Conservation (phyloP, 192 early-diverging fungal species). For the Rhizophagus sp. region DNA sequence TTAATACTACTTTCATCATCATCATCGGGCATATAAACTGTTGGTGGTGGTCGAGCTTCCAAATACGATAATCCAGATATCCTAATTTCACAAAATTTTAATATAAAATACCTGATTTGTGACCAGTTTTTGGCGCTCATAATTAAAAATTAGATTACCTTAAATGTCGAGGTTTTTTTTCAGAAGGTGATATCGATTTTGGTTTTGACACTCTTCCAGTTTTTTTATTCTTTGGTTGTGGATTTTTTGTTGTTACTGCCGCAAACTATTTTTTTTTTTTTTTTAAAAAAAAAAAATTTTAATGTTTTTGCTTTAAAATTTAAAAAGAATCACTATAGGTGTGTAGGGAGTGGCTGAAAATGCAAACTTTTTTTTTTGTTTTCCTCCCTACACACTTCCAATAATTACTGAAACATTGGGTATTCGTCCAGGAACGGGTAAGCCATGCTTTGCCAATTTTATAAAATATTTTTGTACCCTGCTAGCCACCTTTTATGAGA, state of each 20-base stretch:
- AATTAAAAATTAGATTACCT: conserved; percentile 18
- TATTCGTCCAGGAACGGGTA: conserved; percentile 68
- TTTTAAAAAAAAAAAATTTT: not conserved
- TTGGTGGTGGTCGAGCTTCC: conserved; percentile 39
- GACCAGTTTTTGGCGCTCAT: no score
- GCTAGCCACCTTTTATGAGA: conserved; percentile 45
- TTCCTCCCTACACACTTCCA: not conserved
- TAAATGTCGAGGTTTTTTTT: conserved; percentile 33
- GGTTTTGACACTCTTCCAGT: conserved; percentile 22
- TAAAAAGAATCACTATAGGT: no score
- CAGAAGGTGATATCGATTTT: conserved; percentile 27
- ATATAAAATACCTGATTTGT: not conserved
- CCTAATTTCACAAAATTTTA: conserved; percentile 12
- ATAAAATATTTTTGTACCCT: conserved; percentile 79
- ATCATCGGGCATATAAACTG: conserved; percentile 57
- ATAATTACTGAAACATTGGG: conserved; percentile 49
- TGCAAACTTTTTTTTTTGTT: no score
- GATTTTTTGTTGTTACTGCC: conserved; percentile 25
- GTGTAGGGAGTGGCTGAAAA: no score
- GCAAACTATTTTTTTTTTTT: not conserved
- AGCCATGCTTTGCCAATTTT: conserved; percentile 70
- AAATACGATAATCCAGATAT: conserved; percentile 53
- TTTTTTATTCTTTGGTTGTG: conserved; percentile 33
- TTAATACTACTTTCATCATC: conserved; percentile 44
- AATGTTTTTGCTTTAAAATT: not conserved